phyloP scores from a whole-genome alignment of 1,284 basidiomycete genomes.

The Trichosporon coremiiforme region DNA sequence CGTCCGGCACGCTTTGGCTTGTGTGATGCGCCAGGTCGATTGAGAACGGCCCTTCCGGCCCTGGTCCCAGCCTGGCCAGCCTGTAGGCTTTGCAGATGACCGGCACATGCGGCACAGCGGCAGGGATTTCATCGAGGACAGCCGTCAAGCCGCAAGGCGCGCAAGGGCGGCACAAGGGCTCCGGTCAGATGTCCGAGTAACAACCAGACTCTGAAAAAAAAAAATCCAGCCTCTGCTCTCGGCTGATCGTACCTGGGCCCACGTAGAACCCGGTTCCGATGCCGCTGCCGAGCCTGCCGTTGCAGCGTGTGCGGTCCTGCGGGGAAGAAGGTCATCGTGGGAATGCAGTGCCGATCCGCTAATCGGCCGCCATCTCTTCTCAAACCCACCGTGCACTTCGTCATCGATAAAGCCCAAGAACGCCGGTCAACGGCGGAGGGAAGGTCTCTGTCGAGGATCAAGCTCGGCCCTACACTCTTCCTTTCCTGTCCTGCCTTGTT shows the following conservation, averaged over 20 bases:
- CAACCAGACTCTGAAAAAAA: not conserved
- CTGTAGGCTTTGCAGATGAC: not conserved
- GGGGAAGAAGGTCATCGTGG: conserved; percentile 4
- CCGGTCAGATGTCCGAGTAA: conserved; percentile 12
- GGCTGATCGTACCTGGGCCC: conserved; percentile 11
- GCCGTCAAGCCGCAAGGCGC: not conserved
- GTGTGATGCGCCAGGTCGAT: not conserved
- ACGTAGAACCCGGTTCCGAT: not conserved
- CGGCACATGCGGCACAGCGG: not conserved
- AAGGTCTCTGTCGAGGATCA: not conserved
- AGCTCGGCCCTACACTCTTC: conserved; percentile 7
- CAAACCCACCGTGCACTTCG: not conserved
- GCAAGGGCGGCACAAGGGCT: not conserved
- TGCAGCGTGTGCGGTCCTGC: too few relatives aligned
- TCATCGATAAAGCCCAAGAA: not conserved
- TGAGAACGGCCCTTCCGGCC: not conserved
- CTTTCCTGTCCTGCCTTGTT: not conserved
- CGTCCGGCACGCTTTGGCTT: not conserved
- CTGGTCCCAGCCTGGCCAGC: not conserved
- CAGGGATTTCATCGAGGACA: not conserved
- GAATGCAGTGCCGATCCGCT: conserved; percentile 15
- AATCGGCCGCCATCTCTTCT: conserved; percentile 15
- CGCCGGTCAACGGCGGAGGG: not conserved
- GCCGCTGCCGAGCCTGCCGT: too few relatives aligned
- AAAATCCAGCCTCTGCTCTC: not conserved